Evolutionary conservation across 495 filamentous ascomycete genomes (phyloP).

Genomic region (Neurospora sublineolata): DNA sequence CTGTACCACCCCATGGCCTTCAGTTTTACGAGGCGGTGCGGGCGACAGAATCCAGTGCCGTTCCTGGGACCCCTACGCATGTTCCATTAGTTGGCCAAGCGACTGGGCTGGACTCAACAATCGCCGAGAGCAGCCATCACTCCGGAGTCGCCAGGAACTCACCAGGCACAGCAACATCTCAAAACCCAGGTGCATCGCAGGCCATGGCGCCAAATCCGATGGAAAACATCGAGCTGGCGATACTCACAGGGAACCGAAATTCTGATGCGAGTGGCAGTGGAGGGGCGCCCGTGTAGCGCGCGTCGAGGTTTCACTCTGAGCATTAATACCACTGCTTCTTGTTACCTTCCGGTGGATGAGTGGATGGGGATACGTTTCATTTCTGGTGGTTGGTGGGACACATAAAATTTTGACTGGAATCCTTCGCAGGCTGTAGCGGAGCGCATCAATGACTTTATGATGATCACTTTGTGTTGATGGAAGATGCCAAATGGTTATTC

Average conservation of each 20-base stretch:
- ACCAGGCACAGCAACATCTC: neutral
- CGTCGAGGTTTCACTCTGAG: neutral
- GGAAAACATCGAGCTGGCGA: neutral
- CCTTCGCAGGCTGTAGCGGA: neutral
- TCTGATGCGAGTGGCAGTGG: neutral
- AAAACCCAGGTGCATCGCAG: neutral
- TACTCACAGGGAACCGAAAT: neutral
- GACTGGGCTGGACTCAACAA: neutral
- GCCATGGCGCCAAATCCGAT: neutral
- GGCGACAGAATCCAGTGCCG: neutral
- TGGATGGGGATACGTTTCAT: neutral
- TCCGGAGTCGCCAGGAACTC: neutral
- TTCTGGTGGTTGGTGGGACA: neutral
- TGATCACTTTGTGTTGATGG: neutral
- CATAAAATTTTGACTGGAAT: neutral
- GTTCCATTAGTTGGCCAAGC: neutral
- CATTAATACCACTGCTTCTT: neutral
- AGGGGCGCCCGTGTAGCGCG: neutral
- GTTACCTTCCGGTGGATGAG: neutral
- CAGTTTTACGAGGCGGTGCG: neutral
- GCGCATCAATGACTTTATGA: neutral
- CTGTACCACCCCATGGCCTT: slow-evolving; percentile 1
- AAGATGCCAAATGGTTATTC: neutral
- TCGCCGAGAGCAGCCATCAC: neutral
- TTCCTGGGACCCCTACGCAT: neutral